phyloP scores from a whole-genome alignment of 2,329 filamentous ascomycete species.

The Curvularia eragrostidis region DNA sequence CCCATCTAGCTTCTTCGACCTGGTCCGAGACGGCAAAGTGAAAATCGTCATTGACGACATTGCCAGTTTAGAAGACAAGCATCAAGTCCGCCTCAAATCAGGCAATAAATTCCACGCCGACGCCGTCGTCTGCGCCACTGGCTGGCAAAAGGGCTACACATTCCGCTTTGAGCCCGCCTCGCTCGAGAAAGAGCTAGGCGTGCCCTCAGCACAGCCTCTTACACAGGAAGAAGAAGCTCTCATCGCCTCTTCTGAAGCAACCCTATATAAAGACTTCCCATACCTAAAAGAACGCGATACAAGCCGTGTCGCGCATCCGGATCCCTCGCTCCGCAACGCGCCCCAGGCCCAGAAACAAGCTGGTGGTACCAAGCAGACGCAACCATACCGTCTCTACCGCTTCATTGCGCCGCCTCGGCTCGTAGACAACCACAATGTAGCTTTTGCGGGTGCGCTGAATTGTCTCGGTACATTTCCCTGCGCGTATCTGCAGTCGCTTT shows the following conservation, averaged over 20 bases:
- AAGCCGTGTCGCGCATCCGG: constrained; percentile 26
- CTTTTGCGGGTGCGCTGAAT: constrained; percentile 40
- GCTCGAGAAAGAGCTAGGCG: constrained; percentile 55
- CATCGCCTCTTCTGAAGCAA: constrained; percentile 30
- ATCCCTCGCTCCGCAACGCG: constrained; percentile 25
- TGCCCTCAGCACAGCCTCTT: constrained; percentile 48
- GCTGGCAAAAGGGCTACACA: constrained; percentile 61
- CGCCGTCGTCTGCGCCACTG: constrained; percentile 63
- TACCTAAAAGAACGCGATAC: constrained; percentile 29
- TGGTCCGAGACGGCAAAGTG: constrained; percentile 62
- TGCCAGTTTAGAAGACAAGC: constrained; percentile 51
- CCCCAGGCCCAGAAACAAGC: constrained; percentile 1
- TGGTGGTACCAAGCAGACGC: constrained; percentile 10
- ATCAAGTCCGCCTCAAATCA: constrained; percentile 57
- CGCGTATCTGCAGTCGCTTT: constrained; percentile 52
- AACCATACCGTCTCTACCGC: constrained; percentile 50
- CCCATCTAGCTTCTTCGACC: constrained; percentile 62
- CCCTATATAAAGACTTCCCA: constrained; percentile 23
- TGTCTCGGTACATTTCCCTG: constrained; percentile 48
- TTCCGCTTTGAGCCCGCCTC: constrained; percentile 57
- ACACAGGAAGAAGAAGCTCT: constrained; percentile 49
- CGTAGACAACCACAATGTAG: constrained; percentile 19
- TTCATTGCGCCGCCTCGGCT: constrained; percentile 51
- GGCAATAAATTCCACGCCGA: constrained; percentile 57
- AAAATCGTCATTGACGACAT: constrained; percentile 64